Evolutionary conservation across 2,329 filamentous ascomycete species (phyloP), one percentile per base, ranked within the genome.

Genomic region (Aspergillus carbonarius): DNA sequence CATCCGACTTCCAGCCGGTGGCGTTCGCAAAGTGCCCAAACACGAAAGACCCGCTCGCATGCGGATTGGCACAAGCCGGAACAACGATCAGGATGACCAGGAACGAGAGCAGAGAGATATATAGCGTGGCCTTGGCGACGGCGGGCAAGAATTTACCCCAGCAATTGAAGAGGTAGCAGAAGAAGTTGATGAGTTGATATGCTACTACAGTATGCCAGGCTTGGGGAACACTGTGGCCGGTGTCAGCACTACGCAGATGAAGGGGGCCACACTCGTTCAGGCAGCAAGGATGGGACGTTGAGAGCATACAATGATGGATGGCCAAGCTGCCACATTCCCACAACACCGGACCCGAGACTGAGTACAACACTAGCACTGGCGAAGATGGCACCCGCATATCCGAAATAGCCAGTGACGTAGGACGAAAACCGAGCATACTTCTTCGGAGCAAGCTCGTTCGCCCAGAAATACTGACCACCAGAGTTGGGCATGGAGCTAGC

Each of bases 321-420:
- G 12, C 74, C 71, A 55, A 84, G 66, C 63, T 82, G 79, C 69
- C 78, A 83, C 66, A 81, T 82, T 23, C 82, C 82, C 44, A 83
- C 77, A 39, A 77, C 63, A 2, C 78, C 81, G 63, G 75, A 76
- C 4, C 77, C 81, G 53, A 83, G 70, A 49, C 78, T 78, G 48
- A 84, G 66, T 3, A 80, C 78, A 17, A 83, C 80, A 69, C 79
- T 82, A 17, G 83, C 81, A 63, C 74, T 80, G 7, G 81, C 83
- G 61, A 84, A 84, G 55, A 85, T 78, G 20, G 77, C 76, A 15
- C 81, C 82, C n/a, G 81, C 79, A 76, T 81, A 84, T 1, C 80
- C 80, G 58, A 83, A 77, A 75, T 79, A 83, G 10, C 80, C 81
- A 1, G 78, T 81, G 50, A 80, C 54, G 56, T 82, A 83, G 12